Evolutionary conservation across 345 rosid genomes (phyloP).

Genomic region (Firmiana major): DNA sequence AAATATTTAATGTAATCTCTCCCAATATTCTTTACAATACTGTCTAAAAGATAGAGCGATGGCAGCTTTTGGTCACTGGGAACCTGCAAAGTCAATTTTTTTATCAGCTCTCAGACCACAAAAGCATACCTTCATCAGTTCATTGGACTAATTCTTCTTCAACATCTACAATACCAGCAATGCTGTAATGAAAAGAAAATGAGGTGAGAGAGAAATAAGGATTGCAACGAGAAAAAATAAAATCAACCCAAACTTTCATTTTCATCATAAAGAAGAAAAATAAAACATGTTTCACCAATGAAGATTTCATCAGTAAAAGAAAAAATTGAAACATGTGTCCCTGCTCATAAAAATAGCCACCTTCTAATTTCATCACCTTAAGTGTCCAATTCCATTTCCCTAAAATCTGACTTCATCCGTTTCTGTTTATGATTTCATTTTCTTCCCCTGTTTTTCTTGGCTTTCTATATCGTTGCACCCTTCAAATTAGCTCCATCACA

Average conservation of each 20-base stretch:
- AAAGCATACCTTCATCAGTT: slow-evolving; percentile 6
- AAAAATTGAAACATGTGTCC: background rate
- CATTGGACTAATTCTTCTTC: background rate
- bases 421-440: background rate
- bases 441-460: background rate
- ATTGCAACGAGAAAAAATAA: background rate
- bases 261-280: background rate
- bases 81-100: slow-evolving; percentile 69
- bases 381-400: slow-evolving; percentile 1
- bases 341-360: background rate
- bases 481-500: background rate
- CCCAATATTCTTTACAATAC: slow-evolving; percentile 97
- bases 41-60: slow-evolving; percentile 92
- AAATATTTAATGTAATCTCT: slow-evolving; percentile 86
- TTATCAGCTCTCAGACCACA: slow-evolving; percentile 35
- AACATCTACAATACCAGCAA: background rate
- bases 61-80: slow-evolving; percentile 99
- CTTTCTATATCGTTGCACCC: background rate
- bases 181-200: background rate
- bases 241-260: background rate
- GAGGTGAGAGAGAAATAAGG: background rate
- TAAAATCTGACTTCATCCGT: background rate
- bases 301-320: background rate
- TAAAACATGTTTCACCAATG: background rate
- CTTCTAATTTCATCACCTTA: background rate